Evolutionary conservation across 2,329 filamentous ascomycete genomes (phyloP), one percentile per base, ranked within the genome.

Genomic region (Cladosporium oxysporum): DNA sequence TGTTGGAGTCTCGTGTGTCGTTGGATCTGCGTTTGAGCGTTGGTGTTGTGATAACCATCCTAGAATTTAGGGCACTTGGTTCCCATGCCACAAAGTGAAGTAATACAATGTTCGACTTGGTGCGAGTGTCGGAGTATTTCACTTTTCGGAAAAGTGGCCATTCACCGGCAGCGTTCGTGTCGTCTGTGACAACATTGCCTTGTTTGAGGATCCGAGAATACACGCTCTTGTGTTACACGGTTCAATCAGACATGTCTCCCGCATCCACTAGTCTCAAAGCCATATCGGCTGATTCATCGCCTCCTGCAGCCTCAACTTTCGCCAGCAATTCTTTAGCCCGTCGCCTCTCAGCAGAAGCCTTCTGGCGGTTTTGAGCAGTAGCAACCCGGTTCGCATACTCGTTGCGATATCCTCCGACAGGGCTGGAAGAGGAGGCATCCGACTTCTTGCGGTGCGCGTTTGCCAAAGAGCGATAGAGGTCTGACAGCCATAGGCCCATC

Each of bases 401-500:
- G 6, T 62, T 37, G 29, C 44, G 29, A 12, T 49, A 37, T 12
- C n/a, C 23, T 21, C 11, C 33, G n/a, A 23, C 4, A 44, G 61
- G 50, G 21, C 61, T 49, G 8, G 59, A 62, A 14, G 47, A n/a
- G 21, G 12, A 18, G 2, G 28, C 28, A 21, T 55, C n/a, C 6
- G 31, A 44, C 12, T 18, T 37, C 7, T n/a, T 35, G 18, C 33
- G 29, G 16, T 28, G 11, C 68, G 47, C 33, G 59, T 62, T n/a
- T 57, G 64, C 58, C 21, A 62, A 33, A 23, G 57, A 60, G 8
- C 14, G 61, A 58, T 74, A 69, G 44, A 97, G 78, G 75, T 96
- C 91, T 7, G 85, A 90, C 18, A 92, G 82, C 83, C 91, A 96
- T 18, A 95, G 80, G 0, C 87, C 86, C 6, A 93, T 79, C 84